Evolutionary conservation across 768 basidiomycete genomes (phyloP), one percentile per base, ranked within the genome.

Genomic region (Rhizopogon sp.): DNA sequence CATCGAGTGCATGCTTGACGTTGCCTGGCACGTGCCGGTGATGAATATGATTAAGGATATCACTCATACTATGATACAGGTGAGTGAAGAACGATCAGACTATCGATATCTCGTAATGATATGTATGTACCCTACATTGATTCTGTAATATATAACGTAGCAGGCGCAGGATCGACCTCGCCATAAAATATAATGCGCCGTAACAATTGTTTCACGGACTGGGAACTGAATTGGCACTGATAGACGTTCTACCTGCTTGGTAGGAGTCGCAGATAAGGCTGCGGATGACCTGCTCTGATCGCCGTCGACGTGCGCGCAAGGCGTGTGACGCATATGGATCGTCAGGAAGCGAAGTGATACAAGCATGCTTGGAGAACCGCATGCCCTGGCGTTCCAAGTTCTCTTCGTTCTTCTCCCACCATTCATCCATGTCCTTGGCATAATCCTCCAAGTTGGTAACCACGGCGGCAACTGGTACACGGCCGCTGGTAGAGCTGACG

Each of bases 301-400:
- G 13, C 1, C 20, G 31, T 35, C 46, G 46, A 5, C 31, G 46
- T 47, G 46, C 17, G 1, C 46, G 31, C 31, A 47, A 20, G 2
- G 31, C 46, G 17, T 7, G 5, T 8, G 46, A 14, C 2, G 6
- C 7, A 14, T 8, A 1, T 47, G 17, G 31, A 5, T 47, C 31
- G 7, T 47, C 7, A 3, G 46, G 46, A 13, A 70, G 62, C 20
- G 75, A 71, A 3, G 74, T 76, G 50, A 78, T 66, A 55, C 77
- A 78, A 16, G 74, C 77, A n/a, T 73, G 68, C 7, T 63, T 70
- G 17, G 65, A 56, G n/a, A 76, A 76, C 41, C 56, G 53, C 64
- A 78, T 79, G 29, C 65, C 65, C 46, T 70, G 60, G 29, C 45
- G 54, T 42, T 57, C 61, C 50, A 79, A 68, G 2, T 58, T 58